Evolutionary conservation across 108 stramenopile species (phyloP), one percentile per base, ranked within the genome.

Genomic region (Pseudonitzschia multistriata): DNA sequence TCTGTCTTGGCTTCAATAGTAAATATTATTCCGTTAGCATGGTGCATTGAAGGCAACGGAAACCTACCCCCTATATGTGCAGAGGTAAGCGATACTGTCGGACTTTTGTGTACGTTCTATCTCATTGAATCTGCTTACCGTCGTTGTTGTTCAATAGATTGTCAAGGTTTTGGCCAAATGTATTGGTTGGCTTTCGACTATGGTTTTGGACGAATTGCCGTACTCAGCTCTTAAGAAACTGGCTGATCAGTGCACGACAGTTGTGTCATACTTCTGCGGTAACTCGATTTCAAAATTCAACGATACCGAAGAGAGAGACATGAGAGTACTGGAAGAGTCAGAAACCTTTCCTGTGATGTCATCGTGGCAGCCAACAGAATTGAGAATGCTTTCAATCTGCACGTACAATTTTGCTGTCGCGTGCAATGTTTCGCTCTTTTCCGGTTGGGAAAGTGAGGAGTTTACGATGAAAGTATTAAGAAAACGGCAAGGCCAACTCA

Each of bases 391-490:
- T 19, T 88, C 93, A 31, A 37, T 80, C 5, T 70, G 83, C 27
- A 50, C 72, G 13, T 84, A 85, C 53, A 90, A 94, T 75, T 67
- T 91, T 17, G 83, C 84, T 39, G 88, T 91, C 49, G 87, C 81
- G 2, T 82, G 79, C 49, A 88, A 85, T 68, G 88, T 89, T 3
- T 86, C 89, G 3, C 54, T 77, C 28, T 93, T 93, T 71, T 93
- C 92, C 1, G 92, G 92, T 28, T 93, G 92, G 92, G 87, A 88
- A 56, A 33, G 37, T 8, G 79, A 85, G 17, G 88, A 89, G 48
- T 93, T 94, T 55, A 76, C 70, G 42, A 66, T 85, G 28, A 78
- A 85, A 27, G 61, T 79, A 33, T 74, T 94, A 0, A 73, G 78
- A 30, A 69, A 73, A 21, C 65, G 76, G 25, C 65, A 72, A 33